Percentiles rank a stretch among this genome's conserved stretches.
These are phyloP conservation scores for Syncephalastrum sp. DNA, from an alignment of 371 early-diverging fungal genomes.

Conservation along the genomic window DNA sequence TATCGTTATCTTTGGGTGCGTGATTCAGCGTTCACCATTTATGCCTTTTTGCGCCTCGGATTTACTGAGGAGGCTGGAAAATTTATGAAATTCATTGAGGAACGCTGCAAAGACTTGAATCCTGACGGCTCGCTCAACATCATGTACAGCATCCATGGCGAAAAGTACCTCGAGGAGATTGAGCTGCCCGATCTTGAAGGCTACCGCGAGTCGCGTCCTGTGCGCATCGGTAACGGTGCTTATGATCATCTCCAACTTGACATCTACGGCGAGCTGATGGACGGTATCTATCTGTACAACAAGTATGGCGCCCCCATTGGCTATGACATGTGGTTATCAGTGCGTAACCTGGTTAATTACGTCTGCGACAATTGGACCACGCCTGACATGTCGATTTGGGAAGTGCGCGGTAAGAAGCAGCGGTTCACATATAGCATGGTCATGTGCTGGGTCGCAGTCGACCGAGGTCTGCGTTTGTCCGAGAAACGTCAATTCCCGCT, in stretches of 20 bases:
- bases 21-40: constrained; percentile 81
- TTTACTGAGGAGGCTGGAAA: constrained; percentile 68
- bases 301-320: constrained; percentile 75
- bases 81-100: constrained; percentile 71
- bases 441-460: constrained; percentile 88
- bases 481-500: constrained; percentile 82
- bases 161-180: constrained; percentile 58
- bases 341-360: constrained; percentile 67
- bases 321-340: constrained; percentile 75
- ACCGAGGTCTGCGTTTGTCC: constrained; percentile 72
- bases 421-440: constrained; percentile 77
- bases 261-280: constrained; percentile 83
- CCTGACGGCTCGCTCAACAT: constrained; percentile 75
- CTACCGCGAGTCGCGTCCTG: constrained; percentile 73
- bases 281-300: constrained; percentile 81
- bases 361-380: constrained; percentile 67
- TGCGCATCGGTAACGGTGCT: constrained; percentile 85
- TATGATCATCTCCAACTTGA: constrained; percentile 79
- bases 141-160: constrained; percentile 83
- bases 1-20: constrained; percentile 83
- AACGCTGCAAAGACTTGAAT: constrained; percentile 61
- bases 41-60: constrained; percentile 80
- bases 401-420: constrained; percentile 67
- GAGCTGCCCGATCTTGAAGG: constrained; percentile 73
- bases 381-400: constrained; percentile 84